phyloP scores from a whole-genome alignment of 2,329 filamentous ascomycete genomes.

The Pestalotiopsis sp. region DNA sequence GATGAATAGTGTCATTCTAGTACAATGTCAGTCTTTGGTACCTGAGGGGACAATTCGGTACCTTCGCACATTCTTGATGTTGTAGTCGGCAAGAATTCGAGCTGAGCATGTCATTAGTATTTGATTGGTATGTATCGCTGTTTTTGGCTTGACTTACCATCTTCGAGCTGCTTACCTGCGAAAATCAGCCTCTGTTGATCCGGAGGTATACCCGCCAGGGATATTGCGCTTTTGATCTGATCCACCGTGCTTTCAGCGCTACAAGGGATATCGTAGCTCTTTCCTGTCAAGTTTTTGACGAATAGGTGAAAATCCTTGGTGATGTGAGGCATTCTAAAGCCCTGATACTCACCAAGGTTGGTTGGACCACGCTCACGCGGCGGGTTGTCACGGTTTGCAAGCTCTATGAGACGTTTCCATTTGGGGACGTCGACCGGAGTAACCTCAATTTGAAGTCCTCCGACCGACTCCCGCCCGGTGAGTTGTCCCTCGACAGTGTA shows the following conservation, averaged over 20 bases:
- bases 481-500: constrained; percentile 48
- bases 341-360: too few species aligned
- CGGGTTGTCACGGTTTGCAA: too few species aligned
- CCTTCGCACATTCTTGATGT: background rate
- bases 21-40: too few species aligned
- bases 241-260: background rate
- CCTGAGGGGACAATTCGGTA: too few species aligned
- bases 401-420: too few species aligned
- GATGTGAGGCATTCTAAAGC: background rate
- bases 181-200: background rate
- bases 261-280: background rate
- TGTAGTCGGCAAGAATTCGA: background rate
- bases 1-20: too few species aligned
- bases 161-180: background rate
- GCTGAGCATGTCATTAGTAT: background rate
- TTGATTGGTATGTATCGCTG: background rate
- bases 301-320: background rate
- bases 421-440: constrained; percentile 22
- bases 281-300: background rate
- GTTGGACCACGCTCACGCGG: too few species aligned
- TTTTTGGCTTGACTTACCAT: background rate
- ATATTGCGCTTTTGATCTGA: background rate
- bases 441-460: constrained; percentile 47
- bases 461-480: constrained; percentile 39
- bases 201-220: too few species aligned